A percentile compares a stretch with the other conserved stretches of the same genome.
Evolutionary conservation across 441 rosid species (phyloP).

Genomic region (Adansonia grandidieri): DNA sequence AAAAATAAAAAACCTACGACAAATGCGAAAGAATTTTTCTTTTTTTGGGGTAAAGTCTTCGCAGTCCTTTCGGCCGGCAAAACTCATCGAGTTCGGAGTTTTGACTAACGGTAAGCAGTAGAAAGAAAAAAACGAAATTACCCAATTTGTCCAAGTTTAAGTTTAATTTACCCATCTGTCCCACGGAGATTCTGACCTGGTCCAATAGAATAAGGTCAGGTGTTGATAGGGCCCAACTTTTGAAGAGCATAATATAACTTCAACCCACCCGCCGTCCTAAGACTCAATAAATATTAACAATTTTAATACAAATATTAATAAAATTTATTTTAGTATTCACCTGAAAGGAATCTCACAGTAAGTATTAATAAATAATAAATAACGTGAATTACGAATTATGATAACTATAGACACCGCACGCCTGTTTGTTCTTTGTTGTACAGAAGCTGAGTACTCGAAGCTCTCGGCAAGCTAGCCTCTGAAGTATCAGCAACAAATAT

Average conservation of each 20-base stretch:
- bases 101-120: background rate
- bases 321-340: too few species aligned
- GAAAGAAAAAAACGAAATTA: background rate
- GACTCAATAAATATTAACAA: too few species aligned
- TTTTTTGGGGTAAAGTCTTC: background rate
- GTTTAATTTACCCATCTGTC: background rate
- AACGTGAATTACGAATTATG: too few species aligned
- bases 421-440: too few species aligned
- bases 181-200: background rate
- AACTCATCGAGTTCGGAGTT: background rate
- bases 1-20: background rate
- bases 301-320: too few species aligned
- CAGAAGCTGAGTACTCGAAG: too few species aligned
- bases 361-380: too few species aligned
- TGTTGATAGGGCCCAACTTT: background rate
- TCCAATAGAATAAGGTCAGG: background rate
- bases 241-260: background rate
- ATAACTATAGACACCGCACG: too few species aligned
- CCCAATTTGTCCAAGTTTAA: slow-evolving; percentile 2
- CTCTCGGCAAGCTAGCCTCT: too few species aligned
- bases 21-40: background rate
- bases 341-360: too few species aligned
- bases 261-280: too few species aligned
- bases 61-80: background rate
- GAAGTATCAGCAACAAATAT: too few species aligned